These are phyloP conservation scores for Fusarium avenaceum DNA, from an alignment of 2,329 filamentous ascomycete species.

Conservation along the genomic window DNA sequence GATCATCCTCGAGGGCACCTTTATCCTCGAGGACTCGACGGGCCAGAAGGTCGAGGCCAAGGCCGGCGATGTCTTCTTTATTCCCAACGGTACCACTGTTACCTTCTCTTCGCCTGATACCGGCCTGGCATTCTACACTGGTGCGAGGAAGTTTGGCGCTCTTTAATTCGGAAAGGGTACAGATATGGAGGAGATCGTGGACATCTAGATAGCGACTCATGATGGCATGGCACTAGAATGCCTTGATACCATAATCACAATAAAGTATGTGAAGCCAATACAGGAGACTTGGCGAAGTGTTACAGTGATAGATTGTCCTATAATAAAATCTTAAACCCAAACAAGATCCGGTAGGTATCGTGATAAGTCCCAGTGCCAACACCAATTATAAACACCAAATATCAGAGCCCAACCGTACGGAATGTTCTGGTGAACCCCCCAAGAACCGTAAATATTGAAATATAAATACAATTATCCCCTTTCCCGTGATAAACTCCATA, in stretches of 20 bases:
- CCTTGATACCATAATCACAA: neutral
- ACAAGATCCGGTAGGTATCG: too few relatives aligned
- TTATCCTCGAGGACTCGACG: constrained; percentile 73
- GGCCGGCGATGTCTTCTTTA: constrained; percentile 77
- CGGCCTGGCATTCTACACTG: constrained; percentile 71
- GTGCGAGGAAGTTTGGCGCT: constrained; percentile 56
- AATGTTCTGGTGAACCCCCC: neutral
- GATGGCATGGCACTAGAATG: constrained; percentile 32
- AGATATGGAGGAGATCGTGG: neutral
- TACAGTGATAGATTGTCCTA: too few relatives aligned
- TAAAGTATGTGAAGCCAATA: neutral
- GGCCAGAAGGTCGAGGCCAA: constrained; percentile 70
- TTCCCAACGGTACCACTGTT: constrained; percentile 75
- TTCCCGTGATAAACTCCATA: neutral
- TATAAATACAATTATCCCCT: neutral
- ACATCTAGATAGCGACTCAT: constrained; percentile 26
- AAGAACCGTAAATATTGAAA: neutral
- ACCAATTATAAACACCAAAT: neutral
- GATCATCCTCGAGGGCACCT: constrained; percentile 77
- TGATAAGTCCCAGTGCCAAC: too few relatives aligned
- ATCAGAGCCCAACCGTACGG: neutral
- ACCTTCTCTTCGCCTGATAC: constrained; percentile 74
- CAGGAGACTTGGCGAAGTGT: too few relatives aligned
- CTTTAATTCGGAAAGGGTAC: constrained; percentile 35
- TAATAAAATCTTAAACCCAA: too few relatives aligned